phyloP scores from a whole-genome alignment of 495 filamentous ascomycete species.

The Tuber calosporum region DNA sequence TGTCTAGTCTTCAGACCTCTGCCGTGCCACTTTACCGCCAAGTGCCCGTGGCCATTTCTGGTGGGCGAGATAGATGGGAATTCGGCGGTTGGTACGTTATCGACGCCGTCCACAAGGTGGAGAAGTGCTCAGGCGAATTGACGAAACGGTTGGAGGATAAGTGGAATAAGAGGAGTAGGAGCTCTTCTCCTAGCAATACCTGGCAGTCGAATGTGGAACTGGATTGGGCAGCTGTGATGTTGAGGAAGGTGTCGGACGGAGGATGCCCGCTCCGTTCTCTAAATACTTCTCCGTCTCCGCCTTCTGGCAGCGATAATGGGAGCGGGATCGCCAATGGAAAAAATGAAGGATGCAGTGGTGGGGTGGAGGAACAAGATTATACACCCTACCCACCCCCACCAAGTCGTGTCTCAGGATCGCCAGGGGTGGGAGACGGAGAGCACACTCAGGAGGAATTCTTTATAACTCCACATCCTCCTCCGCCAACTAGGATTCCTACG shows the following conservation, averaged over 20 bases:
- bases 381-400: conserved; percentile 22
- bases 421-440: background rate
- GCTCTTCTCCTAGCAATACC: conserved; percentile 3
- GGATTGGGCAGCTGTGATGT: conserved; percentile 29
- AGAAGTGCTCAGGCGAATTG: conserved; percentile 20
- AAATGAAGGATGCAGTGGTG: conserved; percentile 9
- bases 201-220: conserved; percentile 10
- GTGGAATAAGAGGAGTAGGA: conserved; percentile 27
- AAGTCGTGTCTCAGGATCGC: conserved; percentile 23
- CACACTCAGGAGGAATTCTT: conserved; percentile 23
- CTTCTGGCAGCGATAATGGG: conserved; percentile 26
- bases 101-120: conserved; percentile 26
- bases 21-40: conserved; percentile 31
- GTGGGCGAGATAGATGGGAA: conserved; percentile 25
- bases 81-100: conserved; percentile 31
- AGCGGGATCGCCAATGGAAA: conserved; percentile 10
- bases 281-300: conserved; percentile 11
- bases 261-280: conserved; percentile 21
- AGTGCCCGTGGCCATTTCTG: conserved; percentile 20
- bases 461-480: conserved; percentile 28
- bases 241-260: conserved; percentile 24
- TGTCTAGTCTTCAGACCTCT: conserved; percentile 19
- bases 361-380: conserved; percentile 19
- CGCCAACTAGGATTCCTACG: conserved; percentile 25
- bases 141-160: conserved; percentile 24